A percentile compares a stretch with the other conserved stretches of the same genome.
phyloP scores from a whole-genome alignment of 257 asterid genomes.

The Solanum chiquidenum region DNA sequence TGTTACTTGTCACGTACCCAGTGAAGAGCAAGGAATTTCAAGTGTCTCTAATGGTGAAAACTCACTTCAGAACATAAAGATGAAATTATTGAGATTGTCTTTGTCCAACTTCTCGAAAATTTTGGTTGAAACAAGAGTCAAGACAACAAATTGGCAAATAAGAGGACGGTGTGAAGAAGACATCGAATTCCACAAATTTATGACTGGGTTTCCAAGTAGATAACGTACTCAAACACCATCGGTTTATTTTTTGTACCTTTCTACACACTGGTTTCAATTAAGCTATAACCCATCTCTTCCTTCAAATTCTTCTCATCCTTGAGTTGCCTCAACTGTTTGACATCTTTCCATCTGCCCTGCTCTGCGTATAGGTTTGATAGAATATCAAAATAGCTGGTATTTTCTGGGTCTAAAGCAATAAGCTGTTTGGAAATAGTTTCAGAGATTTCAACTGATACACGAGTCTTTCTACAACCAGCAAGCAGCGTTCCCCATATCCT shows the following conservation, averaged over 20 bases:
- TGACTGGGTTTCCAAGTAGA: not conserved
- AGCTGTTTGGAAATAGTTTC: constrained; percentile 44
- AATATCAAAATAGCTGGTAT: constrained; percentile 42
- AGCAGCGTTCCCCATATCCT: constrained; percentile 82
- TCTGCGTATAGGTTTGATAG: constrained; percentile 59
- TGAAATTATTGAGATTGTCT: not conserved
- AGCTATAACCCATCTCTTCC: constrained; percentile 53
- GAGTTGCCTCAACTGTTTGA: constrained; percentile 44
- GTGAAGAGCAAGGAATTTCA: not conserved
- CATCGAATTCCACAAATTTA: not conserved
- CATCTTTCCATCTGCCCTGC: constrained; percentile 72
- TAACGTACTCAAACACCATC: not conserved
- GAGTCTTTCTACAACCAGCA: constrained; percentile 54
- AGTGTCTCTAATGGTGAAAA: not conserved
- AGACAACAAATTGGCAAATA: not conserved
- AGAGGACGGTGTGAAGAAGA: not conserved
- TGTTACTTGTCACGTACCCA: not conserved
- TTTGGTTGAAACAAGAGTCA: not conserved
- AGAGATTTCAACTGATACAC: constrained; percentile 28
- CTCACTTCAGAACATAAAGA: not conserved
- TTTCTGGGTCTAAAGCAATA: constrained; percentile 38
- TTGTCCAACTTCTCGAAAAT: not conserved
- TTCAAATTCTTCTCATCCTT: constrained; percentile 32
- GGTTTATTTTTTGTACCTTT: not conserved
- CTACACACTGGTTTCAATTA: constrained; percentile 6